phyloP scores from a whole-genome alignment of 2,329 filamentous ascomycete genomes.

The Leptosphaerulina australis region DNA sequence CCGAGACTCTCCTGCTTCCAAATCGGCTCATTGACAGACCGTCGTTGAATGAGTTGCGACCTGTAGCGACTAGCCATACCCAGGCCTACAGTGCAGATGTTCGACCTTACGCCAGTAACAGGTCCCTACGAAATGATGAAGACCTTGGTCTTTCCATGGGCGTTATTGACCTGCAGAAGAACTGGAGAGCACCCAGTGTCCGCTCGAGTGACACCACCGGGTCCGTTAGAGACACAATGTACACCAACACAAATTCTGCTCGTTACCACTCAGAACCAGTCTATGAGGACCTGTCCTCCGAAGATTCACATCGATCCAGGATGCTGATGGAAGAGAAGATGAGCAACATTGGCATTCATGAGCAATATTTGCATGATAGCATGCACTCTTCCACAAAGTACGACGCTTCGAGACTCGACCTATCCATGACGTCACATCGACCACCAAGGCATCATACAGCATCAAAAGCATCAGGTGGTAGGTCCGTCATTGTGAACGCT shows the following conservation, averaged over 20 bases:
- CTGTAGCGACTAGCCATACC: slow-evolving; percentile 9
- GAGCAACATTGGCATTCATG: slow-evolving; percentile 31
- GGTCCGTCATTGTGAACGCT: slow-evolving; percentile 56
- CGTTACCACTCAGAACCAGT: slow-evolving; percentile 30
- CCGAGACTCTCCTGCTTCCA: slow-evolving; percentile 11
- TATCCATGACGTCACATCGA: slow-evolving; percentile 25
- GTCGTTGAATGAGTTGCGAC: slow-evolving; percentile 29
- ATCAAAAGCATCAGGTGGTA: slow-evolving; percentile 42
- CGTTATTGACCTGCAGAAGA: slow-evolving; percentile 34
- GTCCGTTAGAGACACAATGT: slow-evolving; percentile 38
- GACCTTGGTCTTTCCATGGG: slow-evolving; percentile 22
- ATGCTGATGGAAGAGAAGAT: slow-evolving; percentile 35
- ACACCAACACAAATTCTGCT: slow-evolving; percentile 23
- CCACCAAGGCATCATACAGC: slow-evolving; percentile 29
- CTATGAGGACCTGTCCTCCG: slow-evolving; percentile 31
- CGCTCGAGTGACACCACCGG: slow-evolving; percentile 30
- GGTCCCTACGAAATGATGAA: slow-evolving; percentile 28
- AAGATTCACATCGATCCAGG: slow-evolving; percentile 31
- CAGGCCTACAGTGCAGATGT: slow-evolving; percentile 22
- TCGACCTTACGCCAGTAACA: slow-evolving; percentile 20
- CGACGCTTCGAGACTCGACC: slow-evolving; percentile 21
- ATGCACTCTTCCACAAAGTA: slow-evolving; percentile 22
- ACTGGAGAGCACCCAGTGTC: slow-evolving; percentile 37
- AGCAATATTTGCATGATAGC: slow-evolving; percentile 33
- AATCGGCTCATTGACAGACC: slow-evolving; percentile 15